Evolutionary conservation across 75 land plant genomes (phyloP).

Genomic region (Pinus albicaulis): DNA sequence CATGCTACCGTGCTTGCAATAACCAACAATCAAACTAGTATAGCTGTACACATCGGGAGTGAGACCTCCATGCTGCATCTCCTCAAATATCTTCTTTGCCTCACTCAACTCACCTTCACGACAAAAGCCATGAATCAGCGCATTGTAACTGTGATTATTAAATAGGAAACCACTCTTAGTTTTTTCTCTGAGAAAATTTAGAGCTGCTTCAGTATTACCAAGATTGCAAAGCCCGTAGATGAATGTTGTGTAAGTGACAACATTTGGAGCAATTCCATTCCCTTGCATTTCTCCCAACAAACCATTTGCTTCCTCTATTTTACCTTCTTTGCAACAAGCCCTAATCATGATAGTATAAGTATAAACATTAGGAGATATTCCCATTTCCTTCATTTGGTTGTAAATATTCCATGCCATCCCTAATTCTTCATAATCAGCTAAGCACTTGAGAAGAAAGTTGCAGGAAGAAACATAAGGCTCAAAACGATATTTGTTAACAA

Average conservation of each 20-base stretch:
- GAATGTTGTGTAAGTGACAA: slow-evolving; percentile 61
- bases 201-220: slow-evolving; percentile 48
- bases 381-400: slow-evolving; percentile 34
- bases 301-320: slow-evolving; percentile 35
- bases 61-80: slow-evolving; percentile 34
- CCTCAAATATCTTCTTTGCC: slow-evolving; percentile 31
- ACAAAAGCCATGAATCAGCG: slow-evolving; percentile 58
- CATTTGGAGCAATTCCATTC: slow-evolving; percentile 32
- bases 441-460: slow-evolving; percentile 53
- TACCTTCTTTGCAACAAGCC: slow-evolving; percentile 52
- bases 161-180: slow-evolving; percentile 36
- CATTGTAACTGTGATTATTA: slow-evolving; percentile 63
- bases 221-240: slow-evolving; percentile 51
- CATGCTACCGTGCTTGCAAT: slow-evolving; percentile 44
- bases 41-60: slow-evolving; percentile 50
- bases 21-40: slow-evolving; percentile 51
- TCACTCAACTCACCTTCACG: slow-evolving; percentile 37
- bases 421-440: slow-evolving; percentile 31
- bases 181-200: slow-evolving; percentile 49
- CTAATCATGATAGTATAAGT: slow-evolving; percentile 59
- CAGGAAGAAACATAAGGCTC: slow-evolving; percentile 54
- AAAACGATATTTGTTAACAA: slow-evolving; percentile 17
- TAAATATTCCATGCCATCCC: slow-evolving; percentile 35
- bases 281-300: slow-evolving; percentile 47
- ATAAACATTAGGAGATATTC: slow-evolving; percentile 35